phyloP scores from a whole-genome alignment of 805 yeast genomes.

The Ogataea pini region DNA sequence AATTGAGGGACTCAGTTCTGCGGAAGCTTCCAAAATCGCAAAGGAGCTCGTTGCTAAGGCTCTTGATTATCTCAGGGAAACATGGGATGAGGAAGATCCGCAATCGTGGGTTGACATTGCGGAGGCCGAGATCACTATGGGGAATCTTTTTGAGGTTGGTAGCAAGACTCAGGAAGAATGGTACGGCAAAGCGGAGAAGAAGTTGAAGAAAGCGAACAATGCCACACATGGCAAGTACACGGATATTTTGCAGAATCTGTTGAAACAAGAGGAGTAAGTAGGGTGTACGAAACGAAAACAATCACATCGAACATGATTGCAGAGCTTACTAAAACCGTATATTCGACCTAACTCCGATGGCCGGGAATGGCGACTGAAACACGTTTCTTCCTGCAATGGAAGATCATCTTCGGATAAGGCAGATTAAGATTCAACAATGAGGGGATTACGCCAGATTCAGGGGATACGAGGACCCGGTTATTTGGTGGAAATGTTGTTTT shows the following conservation, averaged over 20 bases:
- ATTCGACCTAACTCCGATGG: not conserved
- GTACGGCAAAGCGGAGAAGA: conserved; percentile 69
- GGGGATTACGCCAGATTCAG: not conserved
- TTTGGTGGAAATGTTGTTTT: not conserved
- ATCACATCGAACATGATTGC: not conserved
- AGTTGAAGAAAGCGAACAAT: conserved; percentile 70
- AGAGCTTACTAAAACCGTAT: no score
- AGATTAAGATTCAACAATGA: not conserved
- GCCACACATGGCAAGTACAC: conserved; percentile 77
- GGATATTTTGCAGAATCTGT: conserved; percentile 58
- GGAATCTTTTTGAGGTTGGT: conserved; percentile 68
- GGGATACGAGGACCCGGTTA: not conserved
- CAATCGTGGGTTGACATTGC: conserved; percentile 82
- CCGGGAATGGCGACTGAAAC: not conserved
- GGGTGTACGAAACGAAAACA: not conserved
- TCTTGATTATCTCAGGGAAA: conserved; percentile 53
- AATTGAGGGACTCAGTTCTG: conserved; percentile 1
- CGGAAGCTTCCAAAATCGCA: conserved; percentile 40
- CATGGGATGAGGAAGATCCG: conserved; percentile 73
- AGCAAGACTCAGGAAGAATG: conserved; percentile 64
- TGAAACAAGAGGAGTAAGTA: conserved; percentile 6
- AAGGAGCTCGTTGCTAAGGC: conserved; percentile 48
- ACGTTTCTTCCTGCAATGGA: not conserved
- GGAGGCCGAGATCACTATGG: conserved; percentile 80
- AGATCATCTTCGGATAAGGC: not conserved